Conservation (phyloP, 2,329 filamentous ascomycete genomes). For the Sporothrix globosa region DNA sequence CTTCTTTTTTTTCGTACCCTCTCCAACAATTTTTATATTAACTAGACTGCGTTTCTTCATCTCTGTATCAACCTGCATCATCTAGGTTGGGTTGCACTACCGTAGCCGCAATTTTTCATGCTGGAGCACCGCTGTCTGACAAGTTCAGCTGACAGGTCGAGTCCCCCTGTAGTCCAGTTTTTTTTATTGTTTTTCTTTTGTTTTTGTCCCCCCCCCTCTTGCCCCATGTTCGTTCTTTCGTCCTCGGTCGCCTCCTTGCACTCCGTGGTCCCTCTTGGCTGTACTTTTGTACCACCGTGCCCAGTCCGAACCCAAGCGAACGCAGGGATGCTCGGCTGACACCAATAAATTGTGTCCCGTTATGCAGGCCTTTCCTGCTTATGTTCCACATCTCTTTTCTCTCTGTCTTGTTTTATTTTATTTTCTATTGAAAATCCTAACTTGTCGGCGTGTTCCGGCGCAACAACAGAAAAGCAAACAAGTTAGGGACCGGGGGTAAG, state of each 20-base stretch:
- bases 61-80: not conserved
- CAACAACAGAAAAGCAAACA: not conserved
- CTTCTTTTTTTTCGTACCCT: not conserved
- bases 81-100: not conserved
- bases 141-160: not conserved
- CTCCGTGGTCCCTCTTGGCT: constrained; percentile 15
- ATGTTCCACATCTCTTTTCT: too few species aligned
- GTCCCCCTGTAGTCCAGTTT: not conserved
- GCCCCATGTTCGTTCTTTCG: not conserved
- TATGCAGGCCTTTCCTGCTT: not conserved
- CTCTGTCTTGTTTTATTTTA: not conserved
- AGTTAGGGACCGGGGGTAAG: too few species aligned
- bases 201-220: too few species aligned
- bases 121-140: constrained; percentile 14
- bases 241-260: constrained; percentile 6
- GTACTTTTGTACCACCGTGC: constrained; percentile 6
- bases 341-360: not conserved
- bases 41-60: not conserved
- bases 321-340: not conserved
- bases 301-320: constrained; percentile 12
- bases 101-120: not conserved
- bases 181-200: too few species aligned
- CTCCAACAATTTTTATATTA: not conserved
- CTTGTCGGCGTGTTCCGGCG: constrained; percentile 9
- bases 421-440: not conserved